Conservation (phyloP, 306 rosid genomes). For the barrel medic (Medicago truncatula) region MtrunA17r5.0-ANR NC_053045.1:29106001-29106500, state of each 20-base stretch:
- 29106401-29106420: neutral
- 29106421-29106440: neutral
- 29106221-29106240: constrained; percentile 73
- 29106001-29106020: constrained; percentile 81
- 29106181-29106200: constrained; percentile 80
- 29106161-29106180: constrained; percentile 75
- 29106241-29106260: constrained; percentile 80
- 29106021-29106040: constrained; percentile 87
- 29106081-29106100: constrained; percentile 71
- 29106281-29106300: neutral
- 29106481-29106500: constrained; percentile 72
- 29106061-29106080: constrained; percentile 52
- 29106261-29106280: constrained; percentile 54
- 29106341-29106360: neutral
- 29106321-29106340: neutral
- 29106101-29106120: constrained; percentile 79
- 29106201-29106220: constrained; percentile 75
- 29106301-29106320: neutral
- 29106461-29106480: constrained; percentile 67
- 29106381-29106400: neutral
- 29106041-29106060: constrained; percentile 58
- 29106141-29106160: constrained; percentile 64
- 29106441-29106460: constrained; percentile 65
- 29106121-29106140: constrained; percentile 73
- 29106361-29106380: neutral